Percentiles rank a stretch among this genome's conserved stretches.
Conservation (phyloP, 805 yeast species). For the Suhomyces xylopsoci region DNA sequence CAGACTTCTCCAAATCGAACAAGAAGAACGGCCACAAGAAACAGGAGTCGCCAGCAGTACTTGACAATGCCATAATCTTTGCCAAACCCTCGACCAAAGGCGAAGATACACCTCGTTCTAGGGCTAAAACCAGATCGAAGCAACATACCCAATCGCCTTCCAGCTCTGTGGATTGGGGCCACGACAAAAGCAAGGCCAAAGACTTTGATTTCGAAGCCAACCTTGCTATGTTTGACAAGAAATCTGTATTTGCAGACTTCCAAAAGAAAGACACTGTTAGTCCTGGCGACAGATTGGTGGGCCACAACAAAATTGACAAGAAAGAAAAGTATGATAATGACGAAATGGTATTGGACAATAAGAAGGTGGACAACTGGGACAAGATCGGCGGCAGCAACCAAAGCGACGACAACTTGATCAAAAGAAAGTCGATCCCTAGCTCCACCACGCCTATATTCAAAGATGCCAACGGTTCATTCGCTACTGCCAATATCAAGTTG, state of each 20-base stretch:
- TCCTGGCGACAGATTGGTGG: slow-evolving; percentile 64
- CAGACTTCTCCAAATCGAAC: slow-evolving; percentile 16
- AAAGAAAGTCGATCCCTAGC: slow-evolving; percentile 6
- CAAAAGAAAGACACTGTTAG: slow-evolving; percentile 59
- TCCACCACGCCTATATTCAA: slow-evolving; percentile 11
- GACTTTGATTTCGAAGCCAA: slow-evolving; percentile 88
- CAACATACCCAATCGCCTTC: slow-evolving; percentile 6
- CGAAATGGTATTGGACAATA: slow-evolving; percentile 65
- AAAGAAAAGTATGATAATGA: slow-evolving; percentile 59
- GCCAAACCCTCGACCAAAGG: slow-evolving; percentile 13
- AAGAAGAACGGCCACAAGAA: slow-evolving; percentile 8
- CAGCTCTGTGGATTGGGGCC: slow-evolving; percentile 41
- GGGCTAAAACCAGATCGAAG: slow-evolving; percentile 2
- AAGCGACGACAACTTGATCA: slow-evolving; percentile 3
- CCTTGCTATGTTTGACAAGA: slow-evolving; percentile 77
- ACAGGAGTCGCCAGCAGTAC: slow-evolving; percentile 13
- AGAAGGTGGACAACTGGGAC: slow-evolving; percentile 54
- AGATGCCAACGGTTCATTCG: slow-evolving; percentile 12
- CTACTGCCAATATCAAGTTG: slow-evolving; percentile 15
- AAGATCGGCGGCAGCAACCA: slow-evolving; percentile 24
- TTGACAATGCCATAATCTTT: slow-evolving; percentile 30
- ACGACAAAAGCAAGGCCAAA: slow-evolving; percentile 41
- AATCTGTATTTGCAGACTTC: slow-evolving; percentile 73
- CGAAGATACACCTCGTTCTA: slow-evolving; percentile 3
- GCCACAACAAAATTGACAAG: slow-evolving; percentile 57